A percentile compares a stretch with the other conserved stretches of the same genome.
Conservation (phyloP, 2,329 filamentous ascomycete species). For the Exophiala xenobiotica region DNA sequence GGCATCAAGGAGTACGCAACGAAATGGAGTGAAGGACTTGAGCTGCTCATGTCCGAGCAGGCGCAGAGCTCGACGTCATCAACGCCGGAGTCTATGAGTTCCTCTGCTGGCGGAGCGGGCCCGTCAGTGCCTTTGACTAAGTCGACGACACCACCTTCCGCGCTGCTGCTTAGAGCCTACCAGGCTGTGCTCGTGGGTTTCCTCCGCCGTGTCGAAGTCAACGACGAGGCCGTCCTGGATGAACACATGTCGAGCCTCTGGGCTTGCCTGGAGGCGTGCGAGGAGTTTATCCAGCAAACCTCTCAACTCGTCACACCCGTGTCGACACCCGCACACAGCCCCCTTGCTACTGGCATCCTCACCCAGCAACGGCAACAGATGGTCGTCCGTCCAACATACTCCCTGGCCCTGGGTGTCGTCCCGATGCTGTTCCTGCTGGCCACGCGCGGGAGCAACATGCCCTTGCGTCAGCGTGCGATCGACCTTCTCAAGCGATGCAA, state of each 20-base stretch:
- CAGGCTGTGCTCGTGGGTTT: slow-evolving; percentile 7
- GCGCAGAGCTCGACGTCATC: slow-evolving; percentile 4
- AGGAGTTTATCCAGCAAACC: slow-evolving; percentile 17
- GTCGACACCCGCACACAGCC: background rate
- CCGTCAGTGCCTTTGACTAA: background rate
- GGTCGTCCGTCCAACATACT: slow-evolving; percentile 45
- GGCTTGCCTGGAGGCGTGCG: slow-evolving; percentile 7
- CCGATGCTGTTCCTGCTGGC: slow-evolving; percentile 66
- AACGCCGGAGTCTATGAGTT: slow-evolving; percentile 9
- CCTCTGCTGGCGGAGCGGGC: background rate
- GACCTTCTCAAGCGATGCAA: slow-evolving; percentile 60
- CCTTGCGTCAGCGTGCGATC: slow-evolving; percentile 60
- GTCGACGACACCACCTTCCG: background rate
- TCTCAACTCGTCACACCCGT: slow-evolving; percentile 4
- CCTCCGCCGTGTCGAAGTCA: slow-evolving; percentile 7
- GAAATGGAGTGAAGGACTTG: slow-evolving; percentile 8
- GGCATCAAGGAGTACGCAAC: slow-evolving; percentile 2
- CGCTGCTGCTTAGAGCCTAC: slow-evolving; percentile 7
- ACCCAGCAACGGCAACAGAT: background rate
- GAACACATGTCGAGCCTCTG: slow-evolving; percentile 11
- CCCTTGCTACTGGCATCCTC: background rate
- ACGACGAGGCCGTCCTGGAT: slow-evolving; percentile 13
- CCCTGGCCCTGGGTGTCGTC: slow-evolving; percentile 63
- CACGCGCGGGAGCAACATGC: slow-evolving; percentile 62
- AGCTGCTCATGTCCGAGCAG: background rate